phyloP scores from a whole-genome alignment of 495 filamentous ascomycete species.

The Cercophora scortea region DNA sequence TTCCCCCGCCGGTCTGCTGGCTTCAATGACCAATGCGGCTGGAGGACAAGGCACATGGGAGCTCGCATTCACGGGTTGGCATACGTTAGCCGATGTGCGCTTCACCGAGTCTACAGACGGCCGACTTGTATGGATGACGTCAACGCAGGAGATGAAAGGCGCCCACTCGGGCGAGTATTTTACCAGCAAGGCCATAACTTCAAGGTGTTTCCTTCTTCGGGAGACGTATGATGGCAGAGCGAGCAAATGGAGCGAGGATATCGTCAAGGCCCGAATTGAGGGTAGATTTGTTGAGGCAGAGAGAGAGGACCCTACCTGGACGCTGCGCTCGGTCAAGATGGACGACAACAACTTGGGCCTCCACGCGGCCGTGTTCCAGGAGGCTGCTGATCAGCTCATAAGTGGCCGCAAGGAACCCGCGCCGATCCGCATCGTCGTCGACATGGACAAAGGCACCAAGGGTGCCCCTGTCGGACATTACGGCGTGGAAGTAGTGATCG shows the following conservation, averaged over 20 bases:
- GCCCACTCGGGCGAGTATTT: constrained; percentile 38
- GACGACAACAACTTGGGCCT: constrained; percentile 55
- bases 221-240: constrained; percentile 77
- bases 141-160: constrained; percentile 48
- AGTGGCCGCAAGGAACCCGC: constrained; percentile 52
- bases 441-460: constrained; percentile 50
- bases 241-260: constrained; percentile 71
- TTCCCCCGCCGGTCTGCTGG: constrained; percentile 47
- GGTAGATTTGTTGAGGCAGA: constrained; percentile 70
- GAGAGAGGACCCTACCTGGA: constrained; percentile 73
- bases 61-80: constrained; percentile 65
- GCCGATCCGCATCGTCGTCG: constrained; percentile 52
- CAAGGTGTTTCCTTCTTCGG: constrained; percentile 56
- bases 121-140: constrained; percentile 62
- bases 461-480: constrained; percentile 55
- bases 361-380: constrained; percentile 70
- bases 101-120: constrained; percentile 74
- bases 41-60: constrained; percentile 47
- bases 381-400: constrained; percentile 43
- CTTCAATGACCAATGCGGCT: constrained; percentile 47
- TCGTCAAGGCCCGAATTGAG: constrained; percentile 79
- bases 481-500: constrained; percentile 57
- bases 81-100: constrained; percentile 59
- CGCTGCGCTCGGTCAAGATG: constrained; percentile 57
- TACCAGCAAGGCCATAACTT: constrained; percentile 40